Evolutionary conservation across 768 basidiomycete species (phyloP), one percentile per base, ranked within the genome.

Genomic region (Suillus tomentosus): DNA sequence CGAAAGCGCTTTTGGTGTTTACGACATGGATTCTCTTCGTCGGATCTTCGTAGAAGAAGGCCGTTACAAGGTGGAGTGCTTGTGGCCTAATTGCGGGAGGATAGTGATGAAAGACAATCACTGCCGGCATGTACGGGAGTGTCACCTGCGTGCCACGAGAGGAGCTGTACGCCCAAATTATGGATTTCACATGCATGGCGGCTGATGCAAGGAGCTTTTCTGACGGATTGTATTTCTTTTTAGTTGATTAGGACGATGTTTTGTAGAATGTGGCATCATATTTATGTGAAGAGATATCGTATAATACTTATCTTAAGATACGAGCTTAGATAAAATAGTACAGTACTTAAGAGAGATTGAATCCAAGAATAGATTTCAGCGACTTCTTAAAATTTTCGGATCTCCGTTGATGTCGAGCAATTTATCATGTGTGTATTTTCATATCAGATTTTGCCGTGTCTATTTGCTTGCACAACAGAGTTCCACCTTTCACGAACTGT

Each of bases 61-160:
- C 17, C 57, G 57, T 17, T 2, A 42, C 27, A 58, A 58, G 5
- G 57, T 19, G 11, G 57, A 58, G 27, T 58, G 57, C 10, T 31
- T 58, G 40, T 58, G 57, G 57, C 24, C 57, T 3, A 19, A 42
- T 15, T 58, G 57, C 11, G 27, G 57, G 40, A 58, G 17, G 57
- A 58, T 40, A 40, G 1, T 58, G 24, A 58, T 58, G 57, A 42
- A 42, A 42, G 57, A 58, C 17, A 58, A 42, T 40, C 57, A 58
- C 10, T 24, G 40, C 17, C 57, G 57, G 19, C 57, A 58, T 31
- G 17, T 58, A 31, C 39, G 57, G 39, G 57, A 58, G 19, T 58
- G 57, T 19, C 57, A 58, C 27, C 6, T 31, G 39, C 57, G 11
- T 19, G 3, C 57, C 17, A 42, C 27, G 40, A 58, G 57, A 56